These are phyloP conservation scores for Fusarium neocosmosporiellum DNA, from an alignment of 2,329 filamentous ascomycete genomes.

Conservation along the genomic window DNA sequence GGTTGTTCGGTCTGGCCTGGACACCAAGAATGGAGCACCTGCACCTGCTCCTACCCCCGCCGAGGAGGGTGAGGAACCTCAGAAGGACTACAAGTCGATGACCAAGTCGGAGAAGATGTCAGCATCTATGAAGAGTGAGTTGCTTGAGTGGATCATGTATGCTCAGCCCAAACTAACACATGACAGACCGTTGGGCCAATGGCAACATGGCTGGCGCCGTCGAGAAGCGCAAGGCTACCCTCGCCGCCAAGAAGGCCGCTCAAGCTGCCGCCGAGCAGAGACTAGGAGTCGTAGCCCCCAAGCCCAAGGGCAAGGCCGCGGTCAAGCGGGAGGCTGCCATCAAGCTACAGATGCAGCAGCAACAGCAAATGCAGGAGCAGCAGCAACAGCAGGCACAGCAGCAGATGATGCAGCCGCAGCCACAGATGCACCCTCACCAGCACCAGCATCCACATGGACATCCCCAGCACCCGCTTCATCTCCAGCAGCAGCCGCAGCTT, in stretches of 20 bases:
- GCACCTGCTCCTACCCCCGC: conserved; percentile 10
- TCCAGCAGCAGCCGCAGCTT: conserved; percentile 24
- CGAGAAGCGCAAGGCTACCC: conserved; percentile 69
- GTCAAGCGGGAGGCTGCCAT: conserved; percentile 48
- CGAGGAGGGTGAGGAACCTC: conserved; percentile 53
- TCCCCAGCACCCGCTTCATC: conserved; percentile 23
- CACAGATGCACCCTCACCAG: conserved; percentile 32
- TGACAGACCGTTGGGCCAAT: conserved; percentile 67
- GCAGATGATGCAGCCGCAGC: conserved; percentile 22
- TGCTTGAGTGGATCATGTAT: not conserved
- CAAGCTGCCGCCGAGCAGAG: conserved; percentile 55
- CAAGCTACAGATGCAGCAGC: conserved; percentile 40
- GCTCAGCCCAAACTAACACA: conserved; percentile 41
- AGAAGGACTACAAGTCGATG: conserved; percentile 70
- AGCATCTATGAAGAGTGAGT: conserved; percentile 72
- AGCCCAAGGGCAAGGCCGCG: conserved; percentile 50
- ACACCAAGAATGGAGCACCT: conserved; percentile 45
- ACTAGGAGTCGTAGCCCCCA: conserved; percentile 51
- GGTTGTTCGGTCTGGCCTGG: conserved; percentile 47
- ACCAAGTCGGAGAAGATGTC: conserved; percentile 75
- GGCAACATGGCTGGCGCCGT: conserved; percentile 71
- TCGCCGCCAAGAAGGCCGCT: conserved; percentile 67
- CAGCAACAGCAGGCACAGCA: conserved; percentile 17
- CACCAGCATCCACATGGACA: conserved; percentile 29
- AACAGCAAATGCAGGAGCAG: conserved; percentile 29